Conservation (phyloP, 148 eudicot genomes). For the Vaccinium macrocarpon region DNA sequence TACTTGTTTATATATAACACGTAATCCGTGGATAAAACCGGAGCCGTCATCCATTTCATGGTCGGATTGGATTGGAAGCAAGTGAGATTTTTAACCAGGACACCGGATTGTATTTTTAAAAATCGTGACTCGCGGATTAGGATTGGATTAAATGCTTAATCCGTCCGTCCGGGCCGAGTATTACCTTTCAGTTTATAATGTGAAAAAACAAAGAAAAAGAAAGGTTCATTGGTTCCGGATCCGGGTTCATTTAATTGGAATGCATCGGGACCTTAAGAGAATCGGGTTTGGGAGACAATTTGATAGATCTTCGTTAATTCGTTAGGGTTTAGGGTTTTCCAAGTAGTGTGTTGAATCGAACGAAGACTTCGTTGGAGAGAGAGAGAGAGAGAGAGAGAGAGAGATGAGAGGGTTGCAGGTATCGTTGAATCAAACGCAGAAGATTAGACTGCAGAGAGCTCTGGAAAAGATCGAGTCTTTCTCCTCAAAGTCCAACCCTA, state of each 20-base stretch:
- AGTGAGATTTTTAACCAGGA: no score
- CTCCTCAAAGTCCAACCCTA: slow-evolving; percentile 46
- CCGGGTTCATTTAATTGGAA: neutral
- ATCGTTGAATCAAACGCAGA: slow-evolving; percentile 71
- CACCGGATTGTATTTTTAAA: no score
- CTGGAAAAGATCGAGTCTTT: slow-evolving; percentile 51
- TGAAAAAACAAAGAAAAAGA: neutral
- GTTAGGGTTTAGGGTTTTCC: slow-evolving; percentile 1
- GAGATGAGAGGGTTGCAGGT: slow-evolving; percentile 65
- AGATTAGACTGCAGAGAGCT: slow-evolving; percentile 64
- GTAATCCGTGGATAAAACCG: no score
- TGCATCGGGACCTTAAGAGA: neutral
- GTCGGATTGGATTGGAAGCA: no score
- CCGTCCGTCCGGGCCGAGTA: no score
- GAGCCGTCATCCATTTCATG: no score
- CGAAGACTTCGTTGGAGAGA: neutral
- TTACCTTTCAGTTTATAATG: no score
- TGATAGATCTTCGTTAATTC: neutral
- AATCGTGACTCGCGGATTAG: no score
- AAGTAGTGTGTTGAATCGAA: neutral
- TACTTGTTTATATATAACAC: no score
- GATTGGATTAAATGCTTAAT: no score
- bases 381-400: slow-evolving; percentile 22
- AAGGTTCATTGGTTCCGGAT: neutral
- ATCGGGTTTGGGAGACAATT: neutral